Percentiles rank a stretch among this genome's conserved stretches.
phyloP scores from a whole-genome alignment of 805 yeast species.

The Kodamaea fukazawae region DNA sequence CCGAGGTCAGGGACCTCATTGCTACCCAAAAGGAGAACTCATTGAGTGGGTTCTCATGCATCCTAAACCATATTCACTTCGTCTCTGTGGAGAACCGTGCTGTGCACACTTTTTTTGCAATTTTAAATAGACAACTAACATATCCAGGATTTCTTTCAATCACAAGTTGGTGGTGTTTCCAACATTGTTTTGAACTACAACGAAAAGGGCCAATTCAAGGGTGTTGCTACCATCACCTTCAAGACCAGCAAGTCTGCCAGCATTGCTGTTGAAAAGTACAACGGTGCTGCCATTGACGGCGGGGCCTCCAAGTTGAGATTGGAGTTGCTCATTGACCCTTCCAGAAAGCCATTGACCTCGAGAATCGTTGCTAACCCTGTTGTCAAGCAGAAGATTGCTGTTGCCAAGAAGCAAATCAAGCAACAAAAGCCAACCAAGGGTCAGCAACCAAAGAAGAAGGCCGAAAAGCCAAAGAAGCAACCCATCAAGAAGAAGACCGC shows the following conservation, averaged over 20 bases:
- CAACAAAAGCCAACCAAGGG: conserved; percentile 20
- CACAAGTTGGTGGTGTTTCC: conserved; percentile 82
- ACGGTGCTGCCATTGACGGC: conserved; percentile 91
- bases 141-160: conserved; percentile 78
- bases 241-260: conserved; percentile 65
- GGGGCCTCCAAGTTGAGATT: conserved; percentile 73
- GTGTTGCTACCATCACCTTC: conserved; percentile 86
- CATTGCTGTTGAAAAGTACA: conserved; percentile 76
- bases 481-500: conserved; percentile 60
- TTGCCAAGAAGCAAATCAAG: conserved; percentile 26
- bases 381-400: conserved; percentile 17
- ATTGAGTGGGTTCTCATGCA: too few relatives aligned
- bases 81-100: too few relatives aligned
- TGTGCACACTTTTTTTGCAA: too few relatives aligned
- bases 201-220: conserved; percentile 85
- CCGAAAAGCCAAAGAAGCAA: conserved; percentile 24
- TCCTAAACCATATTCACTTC: too few relatives aligned
- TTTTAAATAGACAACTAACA: conserved; percentile 7
- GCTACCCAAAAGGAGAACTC: too few relatives aligned
- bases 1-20: too few relatives aligned
- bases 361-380: conserved; percentile 60
- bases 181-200: conserved; percentile 74
- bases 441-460: conserved; percentile 11
- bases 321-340: conserved; percentile 85
- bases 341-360: conserved; percentile 66